Evolutionary conservation across 768 basidiomycete species (phyloP).

Genomic region (Lentinula sp.): DNA sequence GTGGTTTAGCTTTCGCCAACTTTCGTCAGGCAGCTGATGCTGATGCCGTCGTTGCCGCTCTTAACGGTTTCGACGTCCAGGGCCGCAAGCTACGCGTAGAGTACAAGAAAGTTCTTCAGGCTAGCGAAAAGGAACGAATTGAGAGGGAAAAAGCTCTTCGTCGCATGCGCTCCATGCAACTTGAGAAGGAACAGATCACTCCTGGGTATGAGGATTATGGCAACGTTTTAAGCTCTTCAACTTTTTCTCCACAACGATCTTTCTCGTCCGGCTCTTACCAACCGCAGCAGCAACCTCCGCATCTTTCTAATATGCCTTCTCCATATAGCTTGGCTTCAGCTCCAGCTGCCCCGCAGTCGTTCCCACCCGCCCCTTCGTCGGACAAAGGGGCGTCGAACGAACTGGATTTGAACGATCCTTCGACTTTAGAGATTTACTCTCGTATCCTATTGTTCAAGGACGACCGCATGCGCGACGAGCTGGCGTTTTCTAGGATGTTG

Average conservation of each 20-base stretch:
- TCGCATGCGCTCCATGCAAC: constrained; percentile 95
- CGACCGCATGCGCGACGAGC: constrained; percentile 93
- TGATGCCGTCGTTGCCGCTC: constrained; percentile 89
- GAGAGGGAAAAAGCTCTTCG: constrained; percentile 98
- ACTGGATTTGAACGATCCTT: constrained; percentile 93
- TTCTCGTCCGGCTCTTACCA: constrained; percentile 65
- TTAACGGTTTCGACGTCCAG: constrained; percentile 94
- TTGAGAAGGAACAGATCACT: constrained; percentile 73
- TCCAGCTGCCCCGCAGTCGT: constrained; percentile 46
- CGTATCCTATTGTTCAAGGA: constrained; percentile 96
- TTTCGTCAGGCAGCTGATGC: constrained; percentile 90
- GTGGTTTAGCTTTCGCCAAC: constrained; percentile 97
- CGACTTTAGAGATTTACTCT: constrained; percentile 95
- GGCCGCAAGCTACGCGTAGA: constrained; percentile 97
- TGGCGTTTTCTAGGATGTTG: constrained; percentile 90
- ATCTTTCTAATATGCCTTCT: constrained; percentile 38
- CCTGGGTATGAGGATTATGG: constrained; percentile 74
- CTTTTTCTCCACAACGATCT: constrained; percentile 68
- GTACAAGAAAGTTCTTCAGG: constrained; percentile 99
- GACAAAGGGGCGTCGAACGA: constrained; percentile 64
- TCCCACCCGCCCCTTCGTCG: constrained; percentile 53
- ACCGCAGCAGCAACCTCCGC: constrained; percentile 54
- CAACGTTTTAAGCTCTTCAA: constrained; percentile 31
- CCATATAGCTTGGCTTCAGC: constrained; percentile 43
- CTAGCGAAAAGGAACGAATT: constrained; percentile 97